Percentiles rank a stretch among this genome's conserved stretches.
Conservation (phyloP, 106 monocot genomes). For the Posidonia australis region DNA sequence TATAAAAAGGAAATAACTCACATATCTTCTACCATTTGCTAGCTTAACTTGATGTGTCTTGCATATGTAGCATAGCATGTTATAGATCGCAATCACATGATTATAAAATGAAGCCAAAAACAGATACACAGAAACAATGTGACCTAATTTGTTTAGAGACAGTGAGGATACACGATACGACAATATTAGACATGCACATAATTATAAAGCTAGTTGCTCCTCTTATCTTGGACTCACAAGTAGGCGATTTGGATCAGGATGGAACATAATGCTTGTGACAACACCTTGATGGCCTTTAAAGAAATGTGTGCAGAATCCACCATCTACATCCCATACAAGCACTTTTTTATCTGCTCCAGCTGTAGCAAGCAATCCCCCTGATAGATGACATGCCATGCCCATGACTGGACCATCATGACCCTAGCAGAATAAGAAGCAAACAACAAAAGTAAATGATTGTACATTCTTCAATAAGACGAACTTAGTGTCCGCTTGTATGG, state of each 20-base stretch:
- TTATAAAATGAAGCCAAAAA: too few relatives aligned
- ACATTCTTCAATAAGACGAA: neutral
- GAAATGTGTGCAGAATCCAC: constrained; percentile 94
- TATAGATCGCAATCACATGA: too few relatives aligned
- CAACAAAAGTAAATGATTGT: neutral
- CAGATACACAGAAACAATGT: too few relatives aligned
- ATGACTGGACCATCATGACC: constrained; percentile 91
- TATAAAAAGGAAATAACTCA: too few relatives aligned
- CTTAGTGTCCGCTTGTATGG: too few relatives aligned
- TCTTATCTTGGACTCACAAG: constrained; percentile 44
- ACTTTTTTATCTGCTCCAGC: constrained; percentile 83
- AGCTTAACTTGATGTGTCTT: too few relatives aligned
- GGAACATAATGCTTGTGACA: constrained; percentile 74
- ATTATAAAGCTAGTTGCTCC: too few relatives aligned
- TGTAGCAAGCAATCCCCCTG: constrained; percentile 94
- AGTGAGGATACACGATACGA: too few relatives aligned
- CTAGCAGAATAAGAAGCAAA: constrained; percentile 18
- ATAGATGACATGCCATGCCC: constrained; percentile 84
- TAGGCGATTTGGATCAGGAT: constrained; percentile 63
- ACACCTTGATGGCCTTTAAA: constrained; percentile 85
- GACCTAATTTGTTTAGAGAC: too few relatives aligned
- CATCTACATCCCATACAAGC: constrained; percentile 93
- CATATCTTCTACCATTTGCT: too few relatives aligned
- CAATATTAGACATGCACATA: too few relatives aligned
- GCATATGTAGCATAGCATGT: too few relatives aligned